Conservation (phyloP, 805 yeast genomes). For the Yarrowia porcina region DNA sequence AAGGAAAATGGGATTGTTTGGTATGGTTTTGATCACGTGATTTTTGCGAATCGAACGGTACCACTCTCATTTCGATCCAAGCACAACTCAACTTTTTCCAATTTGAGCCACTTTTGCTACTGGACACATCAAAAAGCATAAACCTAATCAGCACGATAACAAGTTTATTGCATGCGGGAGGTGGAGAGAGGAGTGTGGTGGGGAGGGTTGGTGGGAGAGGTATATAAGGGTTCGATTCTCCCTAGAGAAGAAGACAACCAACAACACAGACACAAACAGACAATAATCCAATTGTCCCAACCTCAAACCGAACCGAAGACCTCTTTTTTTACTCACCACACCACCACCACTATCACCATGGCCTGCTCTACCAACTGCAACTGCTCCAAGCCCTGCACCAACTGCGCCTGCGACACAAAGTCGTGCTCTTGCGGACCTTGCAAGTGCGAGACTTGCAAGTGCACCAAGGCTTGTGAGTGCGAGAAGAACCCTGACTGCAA, state of each 20-base stretch:
- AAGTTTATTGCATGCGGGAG: too few relatives aligned
- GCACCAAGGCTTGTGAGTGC: constrained; percentile 20
- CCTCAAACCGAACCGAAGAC: too few relatives aligned
- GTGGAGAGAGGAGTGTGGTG: too few relatives aligned
- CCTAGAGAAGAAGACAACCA: background rate
- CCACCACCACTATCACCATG: background rate
- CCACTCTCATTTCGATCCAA: background rate
- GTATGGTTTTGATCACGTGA: background rate
- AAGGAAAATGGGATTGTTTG: background rate
- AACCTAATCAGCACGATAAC: background rate
- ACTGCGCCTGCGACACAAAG: constrained; percentile 24
- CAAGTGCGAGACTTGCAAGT: constrained; percentile 10
- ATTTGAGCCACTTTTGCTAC: background rate
- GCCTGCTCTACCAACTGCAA: constrained; percentile 28
- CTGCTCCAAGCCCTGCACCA: constrained; percentile 26
- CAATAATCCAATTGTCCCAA: background rate
- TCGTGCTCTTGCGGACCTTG: constrained; percentile 15
- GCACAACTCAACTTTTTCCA: too few relatives aligned
- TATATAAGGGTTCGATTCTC: background rate
- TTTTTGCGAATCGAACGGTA: background rate
- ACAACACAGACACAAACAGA: background rate
- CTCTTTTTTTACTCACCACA: too few relatives aligned
- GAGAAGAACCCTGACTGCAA: constrained; percentile 18
- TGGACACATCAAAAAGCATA: background rate
- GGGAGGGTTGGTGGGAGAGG: too few relatives aligned